Evolutionary conservation across 2,329 filamentous ascomycete species (phyloP).

Genomic region (Plenodomus tracheiphilus): DNA sequence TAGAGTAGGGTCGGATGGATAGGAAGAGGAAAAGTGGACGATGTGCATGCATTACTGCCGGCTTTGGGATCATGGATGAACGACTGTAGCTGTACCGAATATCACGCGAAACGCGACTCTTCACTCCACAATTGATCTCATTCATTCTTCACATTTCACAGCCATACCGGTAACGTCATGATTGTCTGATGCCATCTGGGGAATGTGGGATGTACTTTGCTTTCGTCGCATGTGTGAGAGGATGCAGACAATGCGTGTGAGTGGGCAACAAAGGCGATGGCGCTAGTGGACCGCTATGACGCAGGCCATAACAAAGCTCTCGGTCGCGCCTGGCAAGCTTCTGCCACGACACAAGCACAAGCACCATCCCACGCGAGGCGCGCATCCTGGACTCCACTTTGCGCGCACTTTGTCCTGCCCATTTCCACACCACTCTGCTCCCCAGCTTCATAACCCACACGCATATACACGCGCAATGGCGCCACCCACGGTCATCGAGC

Average conservation of each 20-base stretch:
- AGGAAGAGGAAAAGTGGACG: conserved; percentile 1
- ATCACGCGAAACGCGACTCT: conserved; percentile 1
- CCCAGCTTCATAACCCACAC: conserved; percentile 1
- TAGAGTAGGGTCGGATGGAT: background rate
- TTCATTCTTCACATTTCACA: no score
- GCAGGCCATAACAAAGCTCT: conserved; percentile 8
- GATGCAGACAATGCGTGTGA: background rate
- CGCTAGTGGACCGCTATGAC: conserved; percentile 5
- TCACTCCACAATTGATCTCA: background rate
- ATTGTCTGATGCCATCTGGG: no score
- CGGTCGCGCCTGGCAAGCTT: background rate
- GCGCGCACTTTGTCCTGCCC: conserved; percentile 3
- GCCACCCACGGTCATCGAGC: conserved; percentile 26
- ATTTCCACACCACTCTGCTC: background rate
- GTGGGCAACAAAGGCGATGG: background rate
- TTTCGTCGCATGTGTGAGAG: no score
- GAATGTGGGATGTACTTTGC: no score
- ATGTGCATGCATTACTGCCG: background rate
- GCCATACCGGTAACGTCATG: no score
- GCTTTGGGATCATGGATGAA: conserved; percentile 1
- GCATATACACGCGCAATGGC: conserved; percentile 23
- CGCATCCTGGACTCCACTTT: conserved; percentile 13
- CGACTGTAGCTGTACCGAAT: conserved; percentile 11
- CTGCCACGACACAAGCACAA: background rate
- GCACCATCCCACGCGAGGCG: conserved; percentile 14